Base-by-base conservation (phyloP, 1,284 basidiomycete genomes). In the Microbotryomycetes sp. region DNA sequence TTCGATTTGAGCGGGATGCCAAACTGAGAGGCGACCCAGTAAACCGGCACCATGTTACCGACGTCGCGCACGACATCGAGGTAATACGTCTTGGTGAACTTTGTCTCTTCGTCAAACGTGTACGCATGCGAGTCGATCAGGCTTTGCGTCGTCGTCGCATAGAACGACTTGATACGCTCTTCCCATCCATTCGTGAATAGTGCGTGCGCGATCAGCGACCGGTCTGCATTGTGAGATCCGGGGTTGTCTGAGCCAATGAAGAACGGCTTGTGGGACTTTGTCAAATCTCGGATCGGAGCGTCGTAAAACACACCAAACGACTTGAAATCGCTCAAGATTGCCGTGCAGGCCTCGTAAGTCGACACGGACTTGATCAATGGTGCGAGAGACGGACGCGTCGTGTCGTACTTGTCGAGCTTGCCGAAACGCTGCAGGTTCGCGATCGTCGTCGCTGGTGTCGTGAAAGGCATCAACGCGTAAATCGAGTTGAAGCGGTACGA, bases 401-500 rank as follows among this genome's bases (percentile, higher is more conserved):
- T 54, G 60, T 62, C 51, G 61, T 70, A 70, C 28, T 63, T 51
- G 13, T 52, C 49, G 47, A 69, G 63, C 28, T 62, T 47, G 26
- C 28, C 35, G 18, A 41, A 41, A 18, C 35, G 35, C 23, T 50
- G n/a, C 28, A 88, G 89, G 88, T 26, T 83, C 73, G 6, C 79
- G 75, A 60, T 60, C 28, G 69, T 73, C 55, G 59, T 69, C 54
- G 65, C 57, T 3, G 26, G 90, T 82, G 7, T 85, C 82, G 89
- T 85, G 65, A 92, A 80, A 35, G 90, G 88, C 83, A 91, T 90
- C 81, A 88, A 89, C 1, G 87, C 85, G 73, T 88, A 91, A 54
- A 82, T 77, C 66, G 84, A 87, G 73, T 87, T 83, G 70, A 82
- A 80, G 0, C 80, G 79, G 76, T 81, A 91, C 69, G 85, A 76